These are phyloP conservation scores for Rubroshorea leprosula DNA, from an alignment of 345 rosid genomes.

Conservation along the genomic window DNA sequence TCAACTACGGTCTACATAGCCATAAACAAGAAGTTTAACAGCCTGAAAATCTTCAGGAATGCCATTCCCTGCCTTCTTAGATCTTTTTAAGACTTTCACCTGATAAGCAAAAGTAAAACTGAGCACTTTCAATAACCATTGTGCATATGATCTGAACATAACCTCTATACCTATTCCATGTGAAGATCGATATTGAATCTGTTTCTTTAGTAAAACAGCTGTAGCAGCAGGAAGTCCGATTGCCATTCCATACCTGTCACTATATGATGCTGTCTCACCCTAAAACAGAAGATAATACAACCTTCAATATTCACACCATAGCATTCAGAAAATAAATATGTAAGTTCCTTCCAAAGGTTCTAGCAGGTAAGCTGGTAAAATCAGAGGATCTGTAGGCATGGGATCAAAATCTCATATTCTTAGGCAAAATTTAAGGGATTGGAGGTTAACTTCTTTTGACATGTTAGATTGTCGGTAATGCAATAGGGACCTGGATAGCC, in stretches of 20 bases:
- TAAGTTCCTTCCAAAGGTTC: background rate
- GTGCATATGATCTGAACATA: background rate
- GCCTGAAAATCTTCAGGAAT: background rate
- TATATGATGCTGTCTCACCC: constrained; percentile 89
- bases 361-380: background rate
- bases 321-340: background rate
- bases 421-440: background rate
- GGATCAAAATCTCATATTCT: background rate
- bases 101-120: background rate
- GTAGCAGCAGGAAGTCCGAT: constrained; percentile 86
- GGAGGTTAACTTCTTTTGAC: background rate
- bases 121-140: background rate
- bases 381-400: background rate
- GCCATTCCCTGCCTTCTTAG: background rate
- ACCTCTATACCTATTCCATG: constrained; percentile 72
- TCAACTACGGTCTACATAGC: too few species aligned
- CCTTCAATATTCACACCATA: background rate
- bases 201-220: constrained; percentile 63
- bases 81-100: background rate
- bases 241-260: constrained; percentile 75
- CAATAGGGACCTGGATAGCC: background rate
- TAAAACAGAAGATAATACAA: constrained; percentile 21
- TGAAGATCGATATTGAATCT: constrained; percentile 64
- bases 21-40: background rate
- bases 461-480: background rate